phyloP scores from a whole-genome alignment of 2,329 filamentous ascomycete species.

The Fusarium oligoseptatum region DNA sequence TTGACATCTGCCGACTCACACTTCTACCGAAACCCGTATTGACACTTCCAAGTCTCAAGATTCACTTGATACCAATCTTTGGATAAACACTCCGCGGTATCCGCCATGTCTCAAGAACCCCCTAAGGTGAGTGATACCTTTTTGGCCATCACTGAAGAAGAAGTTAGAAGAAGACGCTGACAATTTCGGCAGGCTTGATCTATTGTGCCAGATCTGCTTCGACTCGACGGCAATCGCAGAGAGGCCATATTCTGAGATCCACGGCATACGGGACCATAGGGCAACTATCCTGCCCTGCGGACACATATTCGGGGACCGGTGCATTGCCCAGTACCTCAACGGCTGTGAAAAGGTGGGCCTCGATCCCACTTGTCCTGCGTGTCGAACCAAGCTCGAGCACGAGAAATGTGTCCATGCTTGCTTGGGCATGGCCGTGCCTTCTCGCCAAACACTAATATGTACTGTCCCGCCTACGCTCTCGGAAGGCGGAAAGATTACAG shows the following conservation, averaged over 20 bases:
- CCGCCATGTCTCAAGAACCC: background rate
- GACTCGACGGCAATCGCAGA: background rate
- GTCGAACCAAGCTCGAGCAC: background rate
- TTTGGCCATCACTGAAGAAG: background rate
- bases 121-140: background rate
- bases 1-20: background rate
- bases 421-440: background rate
- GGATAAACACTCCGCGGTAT: background rate
- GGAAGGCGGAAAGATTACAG: background rate
- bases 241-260: background rate
- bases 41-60: background rate
- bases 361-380: slow-evolving; percentile 4
- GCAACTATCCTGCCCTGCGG: slow-evolving; percentile 11
- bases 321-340: background rate
- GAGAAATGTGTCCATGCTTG: background rate
- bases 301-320: slow-evolving; percentile 22
- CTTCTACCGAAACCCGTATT: background rate
- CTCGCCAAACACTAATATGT: background rate
- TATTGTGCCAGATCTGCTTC: background rate
- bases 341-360: no score
- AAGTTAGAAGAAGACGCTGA: background rate
- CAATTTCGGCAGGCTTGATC: background rate
- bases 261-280: background rate
- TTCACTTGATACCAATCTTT: background rate
- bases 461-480: background rate